phyloP scores from a whole-genome alignment of 2,329 filamentous ascomycete genomes.

The Beauveria scarabaeidicola region DNA sequence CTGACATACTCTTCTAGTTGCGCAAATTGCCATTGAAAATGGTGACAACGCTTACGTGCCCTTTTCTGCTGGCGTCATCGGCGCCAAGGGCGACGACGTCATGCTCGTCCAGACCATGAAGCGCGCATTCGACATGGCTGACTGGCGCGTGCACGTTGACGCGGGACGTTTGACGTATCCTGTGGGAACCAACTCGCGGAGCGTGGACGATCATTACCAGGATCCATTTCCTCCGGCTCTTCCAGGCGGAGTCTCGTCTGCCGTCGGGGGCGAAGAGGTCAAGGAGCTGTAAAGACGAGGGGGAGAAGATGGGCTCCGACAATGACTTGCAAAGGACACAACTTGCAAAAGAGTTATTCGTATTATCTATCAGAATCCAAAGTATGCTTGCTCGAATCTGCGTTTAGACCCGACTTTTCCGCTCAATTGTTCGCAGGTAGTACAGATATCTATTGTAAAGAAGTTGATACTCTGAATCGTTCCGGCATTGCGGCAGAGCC shows the following conservation, averaged over 20 bases:
- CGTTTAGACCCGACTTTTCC: neutral
- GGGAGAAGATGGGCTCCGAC: no score
- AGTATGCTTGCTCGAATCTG: neutral
- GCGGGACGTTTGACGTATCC: slow-evolving; percentile 24
- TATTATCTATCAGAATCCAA: neutral
- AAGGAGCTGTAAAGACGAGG: neutral
- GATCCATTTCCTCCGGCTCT: neutral
- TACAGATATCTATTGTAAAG: neutral
- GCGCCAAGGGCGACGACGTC: slow-evolving; percentile 19
- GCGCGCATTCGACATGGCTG: slow-evolving; percentile 19
- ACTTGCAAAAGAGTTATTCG: neutral
- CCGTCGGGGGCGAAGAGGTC: neutral
- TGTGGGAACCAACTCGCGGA: slow-evolving; percentile 11
- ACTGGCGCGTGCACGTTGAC: slow-evolving; percentile 22
- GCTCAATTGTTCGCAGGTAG: neutral
- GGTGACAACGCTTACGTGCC: slow-evolving; percentile 22
- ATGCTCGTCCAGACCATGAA: slow-evolving; percentile 21
- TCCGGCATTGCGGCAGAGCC: neutral
- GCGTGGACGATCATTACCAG: slow-evolving; percentile 11
- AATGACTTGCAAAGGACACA: neutral
- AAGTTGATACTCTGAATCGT: neutral
- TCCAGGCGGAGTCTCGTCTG: neutral
- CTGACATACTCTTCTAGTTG: slow-evolving; percentile 16
- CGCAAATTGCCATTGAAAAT: slow-evolving; percentile 24
- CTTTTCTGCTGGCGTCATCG: slow-evolving; percentile 24